These are phyloP conservation scores for Allantophomopsis lycopodina DNA, from an alignment of 2,329 filamentous ascomycete species.

Conservation along the genomic window DNA sequence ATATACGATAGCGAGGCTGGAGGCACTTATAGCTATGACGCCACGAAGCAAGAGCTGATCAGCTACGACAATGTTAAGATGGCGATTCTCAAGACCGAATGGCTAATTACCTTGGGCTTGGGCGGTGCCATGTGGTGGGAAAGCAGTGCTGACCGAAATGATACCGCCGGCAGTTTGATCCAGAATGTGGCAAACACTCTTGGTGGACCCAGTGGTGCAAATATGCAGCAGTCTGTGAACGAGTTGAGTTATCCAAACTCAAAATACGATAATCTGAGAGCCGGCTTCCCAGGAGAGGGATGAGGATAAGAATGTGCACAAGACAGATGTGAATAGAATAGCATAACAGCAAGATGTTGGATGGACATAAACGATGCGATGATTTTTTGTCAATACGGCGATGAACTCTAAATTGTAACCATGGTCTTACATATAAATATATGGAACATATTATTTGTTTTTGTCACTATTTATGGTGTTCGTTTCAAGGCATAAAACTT, in stretches of 20 bases:
- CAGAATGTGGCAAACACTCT: slow-evolving; percentile 44
- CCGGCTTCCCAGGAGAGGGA: slow-evolving; percentile 38
- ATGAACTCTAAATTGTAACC: too few species aligned
- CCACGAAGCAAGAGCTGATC: slow-evolving; percentile 49
- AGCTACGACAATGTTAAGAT: slow-evolving; percentile 64
- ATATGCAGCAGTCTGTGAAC: slow-evolving; percentile 41
- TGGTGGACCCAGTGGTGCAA: slow-evolving; percentile 29
- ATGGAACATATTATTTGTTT: too few species aligned
- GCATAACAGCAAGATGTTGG: too few species aligned
- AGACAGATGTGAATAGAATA: too few species aligned
- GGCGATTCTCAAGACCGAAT: slow-evolving; percentile 56
- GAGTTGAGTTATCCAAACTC: slow-evolving; percentile 48
- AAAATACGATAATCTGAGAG: slow-evolving; percentile 58
- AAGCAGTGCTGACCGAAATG: slow-evolving; percentile 61
- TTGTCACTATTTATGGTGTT: too few species aligned
- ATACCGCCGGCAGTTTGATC: slow-evolving; percentile 53
- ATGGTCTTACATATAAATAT: too few species aligned
- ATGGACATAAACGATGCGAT: too few species aligned
- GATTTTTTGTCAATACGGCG: too few species aligned
- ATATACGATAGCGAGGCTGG: slow-evolving; percentile 45
- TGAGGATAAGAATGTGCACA: background rate
- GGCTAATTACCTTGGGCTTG: slow-evolving; percentile 50
- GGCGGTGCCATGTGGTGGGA: slow-evolving; percentile 97
- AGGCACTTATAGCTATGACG: slow-evolving; percentile 69
- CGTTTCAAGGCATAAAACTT: too few species aligned